phyloP scores from a whole-genome alignment of 352 stramenopile species.

The Phytophthora ramorum region DNA sequence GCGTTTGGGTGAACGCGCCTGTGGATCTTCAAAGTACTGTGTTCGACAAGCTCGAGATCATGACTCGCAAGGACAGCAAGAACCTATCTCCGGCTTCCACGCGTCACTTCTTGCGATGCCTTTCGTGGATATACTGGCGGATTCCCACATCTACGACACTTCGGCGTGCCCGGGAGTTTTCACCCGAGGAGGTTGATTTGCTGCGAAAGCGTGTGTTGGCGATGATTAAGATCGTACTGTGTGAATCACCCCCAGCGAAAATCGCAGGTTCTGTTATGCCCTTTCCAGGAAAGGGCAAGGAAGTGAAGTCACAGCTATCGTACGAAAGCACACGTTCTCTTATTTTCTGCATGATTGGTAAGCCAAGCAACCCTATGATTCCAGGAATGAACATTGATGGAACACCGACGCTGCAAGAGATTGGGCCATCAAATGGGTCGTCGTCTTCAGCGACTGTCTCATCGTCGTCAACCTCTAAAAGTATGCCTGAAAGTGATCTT shows the following conservation, averaged over 20 bases:
- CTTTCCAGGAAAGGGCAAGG: constrained; percentile 60
- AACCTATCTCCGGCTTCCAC: constrained; percentile 77
- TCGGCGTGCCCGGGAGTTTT: constrained; percentile 56
- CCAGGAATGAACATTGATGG: constrained; percentile 69
- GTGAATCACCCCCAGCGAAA: constrained; percentile 68
- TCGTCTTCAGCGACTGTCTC: constrained; percentile 52
- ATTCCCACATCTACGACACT: constrained; percentile 52
- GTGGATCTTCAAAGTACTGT: constrained; percentile 73
- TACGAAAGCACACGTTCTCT: constrained; percentile 84
- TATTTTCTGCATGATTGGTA: constrained; percentile 90
- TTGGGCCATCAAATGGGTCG: constrained; percentile 38
- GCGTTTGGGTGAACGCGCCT: constrained; percentile 82
- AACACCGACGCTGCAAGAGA: constrained; percentile 58
- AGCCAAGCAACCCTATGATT: constrained; percentile 77
- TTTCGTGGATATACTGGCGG: constrained; percentile 88
- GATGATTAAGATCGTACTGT: constrained; percentile 85
- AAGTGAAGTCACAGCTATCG: constrained; percentile 78
- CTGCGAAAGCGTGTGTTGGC: constrained; percentile 72
- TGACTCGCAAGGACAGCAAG: constrained; percentile 76
- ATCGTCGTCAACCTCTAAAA: constrained; percentile 51
- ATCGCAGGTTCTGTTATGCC: constrained; percentile 58
- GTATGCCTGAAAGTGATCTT: constrained; percentile 67
- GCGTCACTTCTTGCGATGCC: constrained; percentile 79
- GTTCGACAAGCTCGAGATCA: constrained; percentile 85
- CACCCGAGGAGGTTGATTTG: constrained; percentile 60